Base-by-base conservation (phyloP, 352 stramenopile species). In the Phytophthora pistaciae region DNA sequence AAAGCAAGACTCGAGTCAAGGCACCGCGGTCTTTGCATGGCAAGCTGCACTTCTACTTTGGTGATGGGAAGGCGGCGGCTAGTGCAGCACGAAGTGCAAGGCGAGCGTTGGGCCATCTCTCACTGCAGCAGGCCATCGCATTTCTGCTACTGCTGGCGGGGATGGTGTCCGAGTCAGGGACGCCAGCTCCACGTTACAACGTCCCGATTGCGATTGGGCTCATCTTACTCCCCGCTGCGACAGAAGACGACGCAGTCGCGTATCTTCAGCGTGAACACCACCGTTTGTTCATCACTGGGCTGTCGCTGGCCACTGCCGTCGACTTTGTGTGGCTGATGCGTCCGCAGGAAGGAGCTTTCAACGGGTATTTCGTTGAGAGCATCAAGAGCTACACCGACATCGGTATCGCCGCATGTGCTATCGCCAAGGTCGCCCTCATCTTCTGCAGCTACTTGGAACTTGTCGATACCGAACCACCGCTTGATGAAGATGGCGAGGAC, bases 261-360 rank as follows among this genome's bases (percentile, higher is more conserved):
- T 62, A 49, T 36, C n/a, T 78, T 36, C 66, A 75, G 23, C 63
- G 33, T 33, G 54, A 73, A 48, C 74, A 77, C 21, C 84, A 93
- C 36, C 86, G 82, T 21, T 48, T 90, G 7, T 79, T 84, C 44
- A 84, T 93, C 20, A 65, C 83, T 4, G 85, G 85, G 0, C 70
- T 95, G 0, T 69, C 78, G 21, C 25, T 87, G 36, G 67, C 83
- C 13, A 81, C 81, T 20, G 52, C 85, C 0, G 48, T 85, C 29
- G 87, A 95, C 66, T 76, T 93, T 25, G 53, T 77, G 38, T 93
- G 85, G 87, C 74, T 95, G 8, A 73, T 93, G 74, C 83, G 87
- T 2, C 84, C 85, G 0, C 81, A 92, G 21, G 84, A 92, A 60
- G 65, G 46, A 2, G 75, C 77, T 53, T 93, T 90, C 64, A 91